Evolutionary conservation across 768 basidiomycete genomes (phyloP).

Genomic region (Leccinum incarnatum): DNA sequence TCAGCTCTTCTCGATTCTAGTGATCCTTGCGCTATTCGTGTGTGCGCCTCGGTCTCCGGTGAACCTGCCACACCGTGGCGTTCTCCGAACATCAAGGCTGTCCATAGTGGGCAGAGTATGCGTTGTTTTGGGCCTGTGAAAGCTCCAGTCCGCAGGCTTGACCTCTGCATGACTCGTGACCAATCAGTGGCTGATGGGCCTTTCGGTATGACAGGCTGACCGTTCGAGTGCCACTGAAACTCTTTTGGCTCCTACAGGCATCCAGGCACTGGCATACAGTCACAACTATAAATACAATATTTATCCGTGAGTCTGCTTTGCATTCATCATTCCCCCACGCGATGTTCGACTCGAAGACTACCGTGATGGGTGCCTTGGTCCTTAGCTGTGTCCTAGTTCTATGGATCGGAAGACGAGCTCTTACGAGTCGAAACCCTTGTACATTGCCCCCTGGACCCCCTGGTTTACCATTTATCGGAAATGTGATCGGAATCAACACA

Average conservation of each 20-base stretch:
- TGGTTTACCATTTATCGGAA: neutral
- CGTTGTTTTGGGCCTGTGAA: neutral
- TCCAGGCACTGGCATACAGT: neutral
- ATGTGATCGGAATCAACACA: neutral
- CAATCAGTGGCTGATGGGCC: no score
- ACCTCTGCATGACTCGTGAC: no score
- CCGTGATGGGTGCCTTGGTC: neutral
- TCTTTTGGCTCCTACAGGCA: neutral
- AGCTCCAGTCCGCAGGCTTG: neutral
- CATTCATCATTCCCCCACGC: neutral
- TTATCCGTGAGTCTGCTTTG: neutral
- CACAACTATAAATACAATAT: neutral
- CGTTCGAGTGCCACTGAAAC: neutral
- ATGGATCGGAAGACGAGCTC: neutral
- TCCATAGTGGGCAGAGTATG: neutral
- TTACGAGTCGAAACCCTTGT: neutral
- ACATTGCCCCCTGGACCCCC: neutral
- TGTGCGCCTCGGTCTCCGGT: no score
- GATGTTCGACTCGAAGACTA: neutral
- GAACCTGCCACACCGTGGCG: no score
- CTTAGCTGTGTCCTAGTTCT: neutral
- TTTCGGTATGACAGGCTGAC: neutral
- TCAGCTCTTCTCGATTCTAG: no score
- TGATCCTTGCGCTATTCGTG: no score
- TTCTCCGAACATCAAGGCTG: neutral